phyloP scores from a whole-genome alignment of 2,329 filamentous ascomycete genomes.

The Colletotrichum truncatum region DNA sequence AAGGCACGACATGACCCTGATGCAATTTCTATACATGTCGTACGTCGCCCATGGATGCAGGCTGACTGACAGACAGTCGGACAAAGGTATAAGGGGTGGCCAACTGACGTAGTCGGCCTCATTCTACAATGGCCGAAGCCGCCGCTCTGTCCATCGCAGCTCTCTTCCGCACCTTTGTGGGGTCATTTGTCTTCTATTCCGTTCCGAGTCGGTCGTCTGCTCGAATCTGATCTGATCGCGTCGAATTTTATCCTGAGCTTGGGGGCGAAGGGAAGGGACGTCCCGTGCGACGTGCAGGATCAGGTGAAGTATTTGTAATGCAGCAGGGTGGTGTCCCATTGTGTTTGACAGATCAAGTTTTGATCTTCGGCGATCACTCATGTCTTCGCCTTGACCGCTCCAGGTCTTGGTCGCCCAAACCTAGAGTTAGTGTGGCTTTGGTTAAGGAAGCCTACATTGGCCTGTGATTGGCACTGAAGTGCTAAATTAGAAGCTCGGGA shows the following conservation, averaged over 20 bases:
- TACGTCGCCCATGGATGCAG: conserved; percentile 14
- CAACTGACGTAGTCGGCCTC: conserved; percentile 25
- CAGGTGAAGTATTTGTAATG: conserved; percentile 7
- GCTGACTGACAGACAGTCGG: conserved; percentile 22
- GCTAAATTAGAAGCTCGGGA: conserved; percentile 6
- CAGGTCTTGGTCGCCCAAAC: conserved; percentile 23
- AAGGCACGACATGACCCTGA: conserved; percentile 26
- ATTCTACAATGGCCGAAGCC: neutral
- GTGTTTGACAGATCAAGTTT: neutral
- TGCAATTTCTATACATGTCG: conserved; percentile 4
- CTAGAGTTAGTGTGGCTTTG: conserved; percentile 15
- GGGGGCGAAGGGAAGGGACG: neutral
- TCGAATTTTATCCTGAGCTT: neutral
- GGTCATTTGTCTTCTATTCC: neutral
- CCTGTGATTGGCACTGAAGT: neutral
- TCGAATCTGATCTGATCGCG: neutral
- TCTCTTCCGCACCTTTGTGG: neutral
- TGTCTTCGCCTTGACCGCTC: conserved; percentile 28
- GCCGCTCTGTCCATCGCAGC: neutral
- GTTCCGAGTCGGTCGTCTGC: neutral
- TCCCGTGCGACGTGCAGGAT: conserved; percentile 4
- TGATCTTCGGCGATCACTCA: neutral
- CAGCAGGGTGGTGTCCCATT: neutral
- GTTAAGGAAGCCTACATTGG: neutral
- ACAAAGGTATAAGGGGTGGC: neutral